Percentiles rank a stretch among this genome's conserved stretches.
These are phyloP conservation scores for Rubia occidens DNA, from an alignment of 305 asterid species.

Conservation along the genomic window DNA sequence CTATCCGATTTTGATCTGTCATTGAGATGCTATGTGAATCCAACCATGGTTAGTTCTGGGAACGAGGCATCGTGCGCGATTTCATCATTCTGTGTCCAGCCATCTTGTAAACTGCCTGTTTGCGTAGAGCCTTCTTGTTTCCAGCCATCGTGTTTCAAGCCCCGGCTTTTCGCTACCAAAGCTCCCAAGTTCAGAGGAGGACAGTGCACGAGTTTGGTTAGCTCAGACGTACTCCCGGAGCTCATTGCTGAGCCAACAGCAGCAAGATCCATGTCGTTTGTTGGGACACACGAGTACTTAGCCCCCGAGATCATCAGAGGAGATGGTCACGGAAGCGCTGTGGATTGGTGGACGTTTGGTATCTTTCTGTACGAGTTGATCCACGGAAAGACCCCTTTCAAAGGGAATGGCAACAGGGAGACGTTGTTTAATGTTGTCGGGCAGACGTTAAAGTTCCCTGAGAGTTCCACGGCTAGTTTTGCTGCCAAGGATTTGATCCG, in stretches of 20 bases:
- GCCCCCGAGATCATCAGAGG: no score
- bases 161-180: constrained; percentile 53
- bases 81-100: constrained; percentile 67
- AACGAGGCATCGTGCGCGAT: constrained; percentile 38
- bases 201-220: constrained; percentile 25
- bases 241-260: no score
- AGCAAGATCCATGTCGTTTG: no score
- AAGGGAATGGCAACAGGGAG: constrained; percentile 74
- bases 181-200: constrained; percentile 25
- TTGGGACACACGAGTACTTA: no score
- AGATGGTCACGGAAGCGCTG: no score
- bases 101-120: constrained; percentile 63
- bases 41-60: constrained; percentile 54
- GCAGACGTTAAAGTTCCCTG: constrained; percentile 60
- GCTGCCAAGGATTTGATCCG: constrained; percentile 82
- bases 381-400: constrained; percentile 87
- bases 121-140: constrained; percentile 74
- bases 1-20: constrained; percentile 87
- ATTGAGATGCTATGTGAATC: constrained; percentile 60
- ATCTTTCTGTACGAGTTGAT: constrained; percentile 28
- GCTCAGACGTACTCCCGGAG: constrained; percentile 20
- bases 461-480: constrained; percentile 52
- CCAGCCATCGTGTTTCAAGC: constrained; percentile 78
- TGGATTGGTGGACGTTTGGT: no score
- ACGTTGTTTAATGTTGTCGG: constrained; percentile 86